Conservation (phyloP, 352 stramenopile genomes). For the Thalassiosira allenii region DNA sequence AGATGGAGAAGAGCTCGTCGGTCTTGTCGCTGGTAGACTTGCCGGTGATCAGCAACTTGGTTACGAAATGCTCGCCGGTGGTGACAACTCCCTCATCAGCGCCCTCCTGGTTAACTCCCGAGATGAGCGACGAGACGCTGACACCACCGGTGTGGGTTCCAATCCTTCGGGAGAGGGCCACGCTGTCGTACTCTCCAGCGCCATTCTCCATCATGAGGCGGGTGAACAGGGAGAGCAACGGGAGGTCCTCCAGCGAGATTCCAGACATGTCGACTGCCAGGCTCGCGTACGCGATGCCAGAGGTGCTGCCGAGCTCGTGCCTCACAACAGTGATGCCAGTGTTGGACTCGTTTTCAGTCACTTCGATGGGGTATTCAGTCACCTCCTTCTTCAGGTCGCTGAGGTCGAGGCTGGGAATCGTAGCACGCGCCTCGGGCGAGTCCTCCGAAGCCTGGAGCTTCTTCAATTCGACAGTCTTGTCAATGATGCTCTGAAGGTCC, state of each 20-base stretch:
- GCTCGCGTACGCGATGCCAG: constrained; percentile 87
- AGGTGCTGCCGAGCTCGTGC: constrained; percentile 85
- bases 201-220: constrained; percentile 87
- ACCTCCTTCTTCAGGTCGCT: constrained; percentile 85
- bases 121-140: constrained; percentile 68
- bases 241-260: constrained; percentile 84
- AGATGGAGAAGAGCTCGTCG: constrained; percentile 87
- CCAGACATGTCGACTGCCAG: constrained; percentile 84
- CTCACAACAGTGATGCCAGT: constrained; percentile 80
- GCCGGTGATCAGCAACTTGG: constrained; percentile 84
- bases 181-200: constrained; percentile 82
- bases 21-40: constrained; percentile 86
- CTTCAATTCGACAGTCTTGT: constrained; percentile 85
- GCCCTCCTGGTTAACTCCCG: constrained; percentile 72
- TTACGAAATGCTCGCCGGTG: constrained; percentile 77
- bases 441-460: constrained; percentile 86
- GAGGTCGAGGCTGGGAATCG: constrained; percentile 84
- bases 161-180: constrained; percentile 79
- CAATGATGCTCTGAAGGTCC: constrained; percentile 84
- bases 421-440: constrained; percentile 84
- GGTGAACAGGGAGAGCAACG: constrained; percentile 86
- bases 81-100: constrained; percentile 58
- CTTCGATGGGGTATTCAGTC: constrained; percentile 85
- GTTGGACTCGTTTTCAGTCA: constrained; percentile 76
- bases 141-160: constrained; percentile 87